Evolutionary conservation across 768 basidiomycete species (phyloP).

Genomic region (Lentinula aciculospora): DNA sequence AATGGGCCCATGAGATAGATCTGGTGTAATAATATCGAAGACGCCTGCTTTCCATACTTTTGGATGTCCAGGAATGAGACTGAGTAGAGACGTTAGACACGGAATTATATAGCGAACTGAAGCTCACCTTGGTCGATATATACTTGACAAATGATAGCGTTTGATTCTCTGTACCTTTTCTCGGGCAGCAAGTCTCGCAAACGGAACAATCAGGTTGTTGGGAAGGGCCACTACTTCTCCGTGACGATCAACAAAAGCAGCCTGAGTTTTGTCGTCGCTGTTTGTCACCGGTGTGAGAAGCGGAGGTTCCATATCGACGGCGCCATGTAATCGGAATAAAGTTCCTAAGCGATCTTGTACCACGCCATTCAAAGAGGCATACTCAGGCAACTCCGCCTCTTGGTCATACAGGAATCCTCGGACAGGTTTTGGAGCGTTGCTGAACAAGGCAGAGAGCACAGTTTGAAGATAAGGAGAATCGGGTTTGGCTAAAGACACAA

Average conservation of each 20-base stretch:
- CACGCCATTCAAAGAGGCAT: slow-evolving; percentile 64
- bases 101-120: neutral
- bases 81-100: slow-evolving; percentile 16
- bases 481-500: slow-evolving; percentile 50
- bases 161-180: slow-evolving; percentile 67
- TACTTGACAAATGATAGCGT: slow-evolving; percentile 73
- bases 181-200: slow-evolving; percentile 79
- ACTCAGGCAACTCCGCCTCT: slow-evolving; percentile 58
- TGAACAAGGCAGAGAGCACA: slow-evolving; percentile 75
- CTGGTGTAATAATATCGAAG: slow-evolving; percentile 80
- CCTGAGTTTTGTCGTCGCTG: slow-evolving; percentile 60
- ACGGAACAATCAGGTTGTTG: slow-evolving; percentile 65
- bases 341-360: slow-evolving; percentile 72
- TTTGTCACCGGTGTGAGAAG: slow-evolving; percentile 61
- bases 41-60: slow-evolving; percentile 68
- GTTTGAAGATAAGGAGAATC: slow-evolving; percentile 79
- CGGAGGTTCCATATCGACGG: slow-evolving; percentile 82
- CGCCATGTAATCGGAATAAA: slow-evolving; percentile 86
- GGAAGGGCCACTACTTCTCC: slow-evolving; percentile 75
- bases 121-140: slow-evolving; percentile 61
- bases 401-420: slow-evolving; percentile 71
- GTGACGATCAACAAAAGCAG: slow-evolving; percentile 73
- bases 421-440: slow-evolving; percentile 57
- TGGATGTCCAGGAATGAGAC: slow-evolving; percentile 68
- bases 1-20: slow-evolving; percentile 53